A percentile compares a stretch with the other conserved stretches of the same genome.
These are phyloP conservation scores for Sporopachydermia lactativora DNA, from an alignment of 805 yeast genomes.

Conservation along the genomic window DNA sequence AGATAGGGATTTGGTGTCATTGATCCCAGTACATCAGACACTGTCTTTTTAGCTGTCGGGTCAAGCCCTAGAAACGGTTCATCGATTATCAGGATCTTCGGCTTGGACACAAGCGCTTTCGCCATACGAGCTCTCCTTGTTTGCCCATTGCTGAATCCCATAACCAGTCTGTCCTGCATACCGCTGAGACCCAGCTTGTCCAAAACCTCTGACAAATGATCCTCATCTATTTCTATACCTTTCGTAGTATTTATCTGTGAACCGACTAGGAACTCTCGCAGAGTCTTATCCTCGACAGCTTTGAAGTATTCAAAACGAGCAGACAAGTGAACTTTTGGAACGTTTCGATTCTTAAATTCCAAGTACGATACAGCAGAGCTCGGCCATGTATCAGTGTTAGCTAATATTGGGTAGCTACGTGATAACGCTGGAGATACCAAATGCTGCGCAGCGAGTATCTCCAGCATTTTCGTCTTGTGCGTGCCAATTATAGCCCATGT, in stretches of 20 bases:
- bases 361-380: constrained; percentile 20
- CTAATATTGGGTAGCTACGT: constrained; percentile 37
- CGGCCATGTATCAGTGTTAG: constrained; percentile 23
- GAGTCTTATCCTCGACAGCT: constrained; percentile 69
- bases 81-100: constrained; percentile 59
- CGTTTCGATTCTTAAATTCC: constrained; percentile 3
- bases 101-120: constrained; percentile 47
- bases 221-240: constrained; percentile 25
- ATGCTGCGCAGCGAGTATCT: constrained; percentile 40
- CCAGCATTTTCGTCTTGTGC: constrained; percentile 38
- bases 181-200: constrained; percentile 38
- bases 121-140: constrained; percentile 84
- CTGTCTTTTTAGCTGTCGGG: constrained; percentile 48
- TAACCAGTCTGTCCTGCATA: constrained; percentile 60
- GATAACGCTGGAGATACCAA: constrained; percentile 37
- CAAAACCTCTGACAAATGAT: constrained; percentile 29
- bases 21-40: constrained; percentile 36
- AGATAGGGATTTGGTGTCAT: constrained; percentile 38
- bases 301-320: constrained; percentile 83
- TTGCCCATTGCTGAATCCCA: constrained; percentile 88
- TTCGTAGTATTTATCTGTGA: constrained; percentile 29
- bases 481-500: constrained; percentile 46
- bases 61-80: constrained; percentile 92
- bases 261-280: constrained; percentile 45
- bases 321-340: constrained; percentile 57